Evolutionary conservation across 495 filamentous ascomycete genomes (phyloP), one percentile per base, ranked within the genome.

Genomic region (Penicillium diatomitis): DNA sequence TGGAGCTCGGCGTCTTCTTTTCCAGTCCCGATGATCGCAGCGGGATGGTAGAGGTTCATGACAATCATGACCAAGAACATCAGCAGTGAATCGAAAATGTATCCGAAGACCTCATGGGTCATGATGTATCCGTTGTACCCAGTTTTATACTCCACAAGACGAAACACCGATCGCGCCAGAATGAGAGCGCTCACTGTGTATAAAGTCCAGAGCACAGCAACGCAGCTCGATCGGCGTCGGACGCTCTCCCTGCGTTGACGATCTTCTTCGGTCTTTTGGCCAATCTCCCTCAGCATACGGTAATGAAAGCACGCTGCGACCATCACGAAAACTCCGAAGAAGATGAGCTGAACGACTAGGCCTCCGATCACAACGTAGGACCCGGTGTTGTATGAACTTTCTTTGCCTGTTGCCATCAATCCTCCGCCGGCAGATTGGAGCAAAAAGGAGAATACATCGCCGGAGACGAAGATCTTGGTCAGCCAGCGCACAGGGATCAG

Each of bases 111-210:
- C 66, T 87, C 84, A 47, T 79, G 72, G 1, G 50, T 59, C 49
- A 82, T 55, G 28, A 77, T 42, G 52, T 63, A 72, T 7, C 82
- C 81, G 12, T 65, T 54, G 32, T 70, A 58, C 0, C 83, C 82
- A 62, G 78, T 65, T 2, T 70, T 44, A 52, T 81, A 87, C 64
- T 88, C 85, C 7, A 83, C 54, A 31, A 82, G 62, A 6, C 85
- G 72, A 60, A 83, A 85, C 4, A 86, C 48, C 20, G 68, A 78
- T 12, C 85, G 72, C 4, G 86, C 55, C 48, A 87, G 47, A 49
- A 87, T 85, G 27, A 85, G 60, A 1, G 50, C 60, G 39, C 70
- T 76, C 6, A 68, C 67, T 4, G 49, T 42, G 54, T 85, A 87
- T 6, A 86, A 67, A 30, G 72, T 63, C 32, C 65, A 39, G 10